These are phyloP conservation scores for Marchantia polymorpha DNA, from an alignment of 225 moss, liverwort and hornwort species.

Conservation along the genomic window DNA sequence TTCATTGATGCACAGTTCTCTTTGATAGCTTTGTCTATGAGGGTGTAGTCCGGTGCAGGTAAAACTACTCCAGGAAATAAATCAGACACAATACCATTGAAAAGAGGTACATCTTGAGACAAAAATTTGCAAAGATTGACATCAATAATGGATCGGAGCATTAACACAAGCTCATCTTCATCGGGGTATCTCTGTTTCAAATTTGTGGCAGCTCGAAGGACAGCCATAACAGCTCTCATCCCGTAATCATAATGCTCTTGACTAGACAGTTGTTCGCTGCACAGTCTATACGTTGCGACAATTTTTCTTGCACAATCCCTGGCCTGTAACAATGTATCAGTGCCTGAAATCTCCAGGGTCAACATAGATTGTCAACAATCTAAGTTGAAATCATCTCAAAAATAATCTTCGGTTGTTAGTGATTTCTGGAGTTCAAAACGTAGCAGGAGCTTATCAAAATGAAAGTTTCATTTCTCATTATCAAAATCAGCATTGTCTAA, in stretches of 20 bases:
- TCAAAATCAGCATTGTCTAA: too few relatives aligned
- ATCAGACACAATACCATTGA: slow-evolving; percentile 84
- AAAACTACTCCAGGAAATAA: slow-evolving; percentile 72
- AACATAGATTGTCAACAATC: too few relatives aligned
- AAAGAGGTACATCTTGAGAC: slow-evolving; percentile 84
- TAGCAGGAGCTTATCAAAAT: too few relatives aligned
- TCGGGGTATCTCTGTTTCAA: slow-evolving; percentile 75
- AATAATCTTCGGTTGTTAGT: too few relatives aligned
- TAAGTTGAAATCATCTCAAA: too few relatives aligned
- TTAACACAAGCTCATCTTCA: slow-evolving; percentile 83
- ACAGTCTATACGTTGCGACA: slow-evolving; percentile 83
- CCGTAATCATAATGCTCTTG: slow-evolving; percentile 98
- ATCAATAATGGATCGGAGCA: slow-evolving; percentile 81
- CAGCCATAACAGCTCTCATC: slow-evolving; percentile 88
- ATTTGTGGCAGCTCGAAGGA: slow-evolving; percentile 75
- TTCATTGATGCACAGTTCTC: slow-evolving; percentile 67
- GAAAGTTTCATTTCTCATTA: too few relatives aligned
- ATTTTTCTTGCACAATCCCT: slow-evolving; percentile 84
- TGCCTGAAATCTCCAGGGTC: not conserved
- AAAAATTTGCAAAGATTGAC: slow-evolving; percentile 86
- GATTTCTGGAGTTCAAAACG: too few relatives aligned
- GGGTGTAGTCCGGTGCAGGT: slow-evolving; percentile 67
- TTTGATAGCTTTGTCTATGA: slow-evolving; percentile 64
- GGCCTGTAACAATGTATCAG: slow-evolving; percentile 41
- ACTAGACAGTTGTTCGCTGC: slow-evolving; percentile 86